Percentiles rank a stretch among this genome's conserved stretches.
phyloP scores from a whole-genome alignment of 75 land plant species.

The Adiantum capillusveneris region DNA sequence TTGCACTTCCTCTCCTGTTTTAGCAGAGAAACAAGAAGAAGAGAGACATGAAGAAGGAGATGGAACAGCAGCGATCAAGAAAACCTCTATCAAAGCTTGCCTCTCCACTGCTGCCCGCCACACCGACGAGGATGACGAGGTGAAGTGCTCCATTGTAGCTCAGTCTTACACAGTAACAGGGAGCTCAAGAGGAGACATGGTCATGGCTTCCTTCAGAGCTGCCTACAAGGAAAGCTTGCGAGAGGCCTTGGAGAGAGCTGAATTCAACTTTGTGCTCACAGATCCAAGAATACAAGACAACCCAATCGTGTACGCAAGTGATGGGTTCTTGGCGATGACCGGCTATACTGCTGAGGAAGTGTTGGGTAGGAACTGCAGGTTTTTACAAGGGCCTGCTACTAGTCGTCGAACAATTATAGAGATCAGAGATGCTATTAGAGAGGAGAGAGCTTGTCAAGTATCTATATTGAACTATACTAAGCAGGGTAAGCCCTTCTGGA shows the following conservation, averaged over 20 bases:
- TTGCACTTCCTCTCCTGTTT: too few relatives aligned
- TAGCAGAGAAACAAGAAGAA: too few relatives aligned
- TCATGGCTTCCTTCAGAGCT: conserved; percentile 18
- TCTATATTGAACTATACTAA: conserved; percentile 68
- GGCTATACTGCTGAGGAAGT: conserved; percentile 67
- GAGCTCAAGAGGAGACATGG: too few relatives aligned
- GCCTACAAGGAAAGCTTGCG: conserved; percentile 40
- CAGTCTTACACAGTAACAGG: too few relatives aligned
- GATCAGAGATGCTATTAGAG: conserved; percentile 77
- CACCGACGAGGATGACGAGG: too few relatives aligned
- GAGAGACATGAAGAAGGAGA: too few relatives aligned
- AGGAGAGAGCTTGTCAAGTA: conserved; percentile 58
- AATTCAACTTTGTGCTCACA: conserved; percentile 48
- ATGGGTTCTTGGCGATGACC: conserved; percentile 66
- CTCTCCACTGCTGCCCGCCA: too few relatives aligned
- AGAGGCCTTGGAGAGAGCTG: conserved; percentile 46
- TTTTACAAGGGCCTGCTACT: conserved; percentile 83
- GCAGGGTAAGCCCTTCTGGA: conserved; percentile 76
- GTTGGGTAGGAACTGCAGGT: conserved; percentile 67
- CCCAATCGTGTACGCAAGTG: conserved; percentile 80
- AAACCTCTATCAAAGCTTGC: too few relatives aligned
- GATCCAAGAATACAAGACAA: conserved; percentile 65
- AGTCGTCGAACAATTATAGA: conserved; percentile 60
- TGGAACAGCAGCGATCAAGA: too few relatives aligned
- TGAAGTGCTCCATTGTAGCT: too few relatives aligned